Evolutionary conservation across 768 basidiomycete species (phyloP).

Genomic region (Naganishia randhawae): DNA sequence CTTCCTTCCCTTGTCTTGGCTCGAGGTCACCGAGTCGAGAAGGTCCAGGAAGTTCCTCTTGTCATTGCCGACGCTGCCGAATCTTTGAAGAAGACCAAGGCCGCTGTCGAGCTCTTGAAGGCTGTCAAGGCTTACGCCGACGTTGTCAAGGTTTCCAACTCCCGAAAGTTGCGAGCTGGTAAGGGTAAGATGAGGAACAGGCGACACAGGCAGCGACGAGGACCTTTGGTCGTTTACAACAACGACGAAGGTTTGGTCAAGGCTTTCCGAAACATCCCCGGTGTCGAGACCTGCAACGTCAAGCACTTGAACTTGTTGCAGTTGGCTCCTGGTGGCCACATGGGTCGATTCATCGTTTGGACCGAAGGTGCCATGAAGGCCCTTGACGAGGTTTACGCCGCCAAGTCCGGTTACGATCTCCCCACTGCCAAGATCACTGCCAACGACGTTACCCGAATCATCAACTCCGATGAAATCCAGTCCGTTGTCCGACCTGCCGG

Average conservation of each 20-base stretch:
- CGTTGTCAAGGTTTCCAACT: slow-evolving; percentile 95
- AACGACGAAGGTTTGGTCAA: slow-evolving; percentile 96
- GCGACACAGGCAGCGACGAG: slow-evolving; percentile 92
- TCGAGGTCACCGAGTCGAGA: slow-evolving; percentile 97
- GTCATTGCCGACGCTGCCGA: slow-evolving; percentile 76
- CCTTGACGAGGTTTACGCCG: slow-evolving; percentile 93
- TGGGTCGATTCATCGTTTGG: slow-evolving; percentile 99
- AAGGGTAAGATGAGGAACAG: slow-evolving; percentile 97
- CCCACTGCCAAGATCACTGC: slow-evolving; percentile 95
- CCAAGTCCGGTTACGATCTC: slow-evolving; percentile 58
- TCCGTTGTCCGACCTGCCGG: slow-evolving; percentile 88
- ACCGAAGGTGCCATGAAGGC: slow-evolving; percentile 87
- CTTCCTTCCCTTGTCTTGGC: slow-evolving; percentile 97
- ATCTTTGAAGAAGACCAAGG: slow-evolving; percentile 91
- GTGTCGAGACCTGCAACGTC: slow-evolving; percentile 95
- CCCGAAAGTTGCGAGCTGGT: slow-evolving; percentile 91
- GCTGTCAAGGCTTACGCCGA: slow-evolving; percentile 81
- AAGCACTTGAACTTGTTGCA: slow-evolving; percentile 92
- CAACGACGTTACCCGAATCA: slow-evolving; percentile 93
- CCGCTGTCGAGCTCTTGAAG: slow-evolving; percentile 91
- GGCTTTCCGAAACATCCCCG: slow-evolving; percentile 98
- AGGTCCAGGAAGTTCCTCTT: slow-evolving; percentile 92
- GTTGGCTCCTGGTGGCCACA: slow-evolving; percentile 98
- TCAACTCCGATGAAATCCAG: slow-evolving; percentile 98
- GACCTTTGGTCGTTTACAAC: slow-evolving; percentile 93